These are phyloP conservation scores for Claviceps monticola DNA, from an alignment of 2,329 filamentous ascomycete species.

Conservation along the genomic window DNA sequence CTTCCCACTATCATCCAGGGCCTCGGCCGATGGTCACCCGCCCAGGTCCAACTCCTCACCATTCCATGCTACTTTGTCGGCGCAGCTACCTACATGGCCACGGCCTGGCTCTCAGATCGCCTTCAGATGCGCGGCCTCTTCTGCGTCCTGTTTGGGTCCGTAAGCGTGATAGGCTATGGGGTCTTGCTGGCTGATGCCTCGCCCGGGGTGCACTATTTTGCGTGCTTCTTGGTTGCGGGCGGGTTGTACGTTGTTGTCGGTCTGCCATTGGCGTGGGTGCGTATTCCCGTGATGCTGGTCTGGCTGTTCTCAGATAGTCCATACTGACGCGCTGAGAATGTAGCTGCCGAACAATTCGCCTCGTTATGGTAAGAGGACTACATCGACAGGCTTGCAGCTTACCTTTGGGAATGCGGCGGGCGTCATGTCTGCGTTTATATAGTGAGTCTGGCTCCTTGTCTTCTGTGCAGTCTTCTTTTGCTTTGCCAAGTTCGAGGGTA, in stretches of 20 bases:
- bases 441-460: slow-evolving; percentile 16
- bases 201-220: slow-evolving; percentile 57
- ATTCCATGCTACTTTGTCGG: slow-evolving; percentile 67
- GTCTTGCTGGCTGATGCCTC: slow-evolving; percentile 48
- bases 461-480: not conserved
- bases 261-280: slow-evolving; percentile 40
- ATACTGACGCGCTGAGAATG: not conserved
- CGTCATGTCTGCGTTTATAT: slow-evolving; percentile 60
- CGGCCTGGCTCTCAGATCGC: slow-evolving; percentile 54
- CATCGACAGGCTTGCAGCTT: slow-evolving; percentile 56
- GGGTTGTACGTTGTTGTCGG: slow-evolving; percentile 46
- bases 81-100: slow-evolving; percentile 51
- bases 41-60: slow-evolving; percentile 60
- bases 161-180: slow-evolving; percentile 56
- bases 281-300: slow-evolving; percentile 2
- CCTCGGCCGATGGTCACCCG: slow-evolving; percentile 47
- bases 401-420: slow-evolving; percentile 57
- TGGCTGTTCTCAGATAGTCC: too few species aligned
- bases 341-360: slow-evolving; percentile 52
- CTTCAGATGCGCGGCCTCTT: slow-evolving; percentile 53
- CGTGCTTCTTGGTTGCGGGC: slow-evolving; percentile 63
- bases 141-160: slow-evolving; percentile 43
- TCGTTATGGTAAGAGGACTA: slow-evolving; percentile 62
- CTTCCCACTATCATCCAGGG: slow-evolving; percentile 64
- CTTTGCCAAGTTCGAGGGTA: too few species aligned